phyloP scores from a whole-genome alignment of 495 filamentous ascomycete genomes.

The Hyaloscypha hepaticicola region DNA sequence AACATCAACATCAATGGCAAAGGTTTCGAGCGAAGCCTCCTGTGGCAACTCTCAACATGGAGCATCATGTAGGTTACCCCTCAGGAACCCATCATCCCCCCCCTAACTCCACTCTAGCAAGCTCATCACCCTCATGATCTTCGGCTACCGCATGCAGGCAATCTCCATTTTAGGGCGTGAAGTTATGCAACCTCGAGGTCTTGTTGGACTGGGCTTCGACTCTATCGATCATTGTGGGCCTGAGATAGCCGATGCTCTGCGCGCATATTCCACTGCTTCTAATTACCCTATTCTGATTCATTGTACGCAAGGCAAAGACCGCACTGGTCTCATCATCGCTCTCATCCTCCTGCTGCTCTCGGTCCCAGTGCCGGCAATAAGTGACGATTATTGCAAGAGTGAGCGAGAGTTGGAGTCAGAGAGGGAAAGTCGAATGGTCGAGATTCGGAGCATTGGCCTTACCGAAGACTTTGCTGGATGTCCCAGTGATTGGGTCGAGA shows the following conservation, averaged over 20 bases:
- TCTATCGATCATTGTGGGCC: slow-evolving; percentile 59
- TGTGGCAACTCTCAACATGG: slow-evolving; percentile 66
- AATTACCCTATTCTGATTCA: slow-evolving; percentile 67
- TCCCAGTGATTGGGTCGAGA: slow-evolving; percentile 44
- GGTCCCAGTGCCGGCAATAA: slow-evolving; percentile 55
- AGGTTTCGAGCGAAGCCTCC: slow-evolving; percentile 64
- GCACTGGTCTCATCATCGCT: slow-evolving; percentile 71
- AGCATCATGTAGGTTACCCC: slow-evolving; percentile 47
- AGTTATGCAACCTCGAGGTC: slow-evolving; percentile 66
- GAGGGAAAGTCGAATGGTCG: slow-evolving; percentile 58
- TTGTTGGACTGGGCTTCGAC: slow-evolving; percentile 63
- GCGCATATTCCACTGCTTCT: slow-evolving; percentile 39
- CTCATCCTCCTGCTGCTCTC: slow-evolving; percentile 59
- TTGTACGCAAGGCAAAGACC: slow-evolving; percentile 88
- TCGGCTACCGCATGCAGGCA: slow-evolving; percentile 66
- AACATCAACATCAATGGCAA: slow-evolving; percentile 73
- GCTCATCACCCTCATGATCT: slow-evolving; percentile 55
- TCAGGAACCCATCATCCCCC: slow-evolving; percentile 51
- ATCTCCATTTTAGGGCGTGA: slow-evolving; percentile 63
- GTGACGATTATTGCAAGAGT: slow-evolving; percentile 61
- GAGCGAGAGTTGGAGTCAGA: slow-evolving; percentile 61
- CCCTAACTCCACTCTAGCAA: slow-evolving; percentile 66
- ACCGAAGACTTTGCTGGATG: slow-evolving; percentile 65
- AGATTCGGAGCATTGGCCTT: slow-evolving; percentile 68
- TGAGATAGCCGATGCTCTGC: slow-evolving; percentile 55